Base-by-base conservation (phyloP, 805 yeast species). In the Ogataea polymorpha region DNA sequence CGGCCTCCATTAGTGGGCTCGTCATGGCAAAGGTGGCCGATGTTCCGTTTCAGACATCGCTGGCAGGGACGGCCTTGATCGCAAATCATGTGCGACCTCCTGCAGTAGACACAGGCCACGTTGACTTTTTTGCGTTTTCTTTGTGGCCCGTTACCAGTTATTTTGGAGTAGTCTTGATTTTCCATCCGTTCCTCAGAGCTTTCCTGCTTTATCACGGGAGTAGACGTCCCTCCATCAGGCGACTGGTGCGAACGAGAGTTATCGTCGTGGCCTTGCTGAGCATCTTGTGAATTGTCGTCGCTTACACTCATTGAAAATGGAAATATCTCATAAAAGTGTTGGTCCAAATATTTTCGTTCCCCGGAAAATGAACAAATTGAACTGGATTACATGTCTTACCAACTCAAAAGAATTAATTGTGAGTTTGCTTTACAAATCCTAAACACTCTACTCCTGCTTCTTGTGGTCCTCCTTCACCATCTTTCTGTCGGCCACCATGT, bases 21-120 rank as follows among this genome's bases (percentile, higher is more conserved):
- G 52, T 83, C 90, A 45, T 77, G 83, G 56, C 98, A 90, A 23
- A 90, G 63, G 62, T 89, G 96, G 3, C 93, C 90, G 34, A 90
- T 91, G 28, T 86, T 86, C 51, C 97, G 70, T 61, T 85, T 86
- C 8, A 90, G 71, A 63, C 98, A 90, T 31, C 96, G 70, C 37
- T 80, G 75, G 55, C 96, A 86, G 6, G 93, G 80, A 54, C 87
- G 63, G 14, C 77, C 67, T 30, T 80, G 83, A 60, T 89, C 96
- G 65, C 98, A 90, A 23, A 88, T 85, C 90, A 90, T 86, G 61
- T 90, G 98, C 0, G 96, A 86, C 40, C 98, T 70, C 28, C 96
- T 76, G 59, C 97, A 90, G 57, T 86, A 90, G 1, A 90, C 84
- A 65, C 98, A 90, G 0, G 98, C 95, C 36, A 73, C 67, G 15